Base-by-base conservation (phyloP, 1,284 basidiomycete species). In the Tranzscheliella williamsii region DNA sequence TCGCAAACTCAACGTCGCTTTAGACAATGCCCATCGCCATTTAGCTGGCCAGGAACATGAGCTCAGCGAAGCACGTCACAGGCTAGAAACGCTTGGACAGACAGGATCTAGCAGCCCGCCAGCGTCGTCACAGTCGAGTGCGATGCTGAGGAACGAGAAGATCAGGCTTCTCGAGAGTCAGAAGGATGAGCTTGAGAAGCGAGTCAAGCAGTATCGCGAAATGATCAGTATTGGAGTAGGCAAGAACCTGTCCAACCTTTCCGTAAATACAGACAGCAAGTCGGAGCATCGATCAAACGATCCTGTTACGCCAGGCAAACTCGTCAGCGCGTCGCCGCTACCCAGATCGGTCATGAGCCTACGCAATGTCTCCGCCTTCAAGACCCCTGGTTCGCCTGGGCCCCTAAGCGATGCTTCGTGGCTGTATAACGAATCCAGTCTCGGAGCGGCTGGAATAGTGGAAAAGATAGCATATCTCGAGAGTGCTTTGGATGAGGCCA, bases 381-480 rank as follows among this genome's bases (percentile, higher is more conserved):
- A 49, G 44, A 64, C 61, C 15, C 61, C 61, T 24, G 39, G 61
- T 15, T 64, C 61, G 3, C 61, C 61, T 1, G 61, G 50, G 18
- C 47, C 50, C 21, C 53, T 64, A 33, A 64, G 61, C 36, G 54
- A 62, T 17, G 57, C 60, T 9, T 67, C 63, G 4, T 67, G 63
- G 63, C 50, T 67, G 2, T 54, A 65, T 55, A 61, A 61, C 35
- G 60, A 72, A 16, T 67, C 69, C 18, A 69, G 63, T n/a, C 47
- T 71, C 12, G 67, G 62, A 6, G 61, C 60, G 12, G 47, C 42
- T 11, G 47, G 42, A 3, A 60, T 67, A 8, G 46, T 57, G 6
- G 55, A 64, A 33, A 46, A 50, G 15, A 58, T 67, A 23, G 38
- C 54, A 0, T 52, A 62, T 38, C 58, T 71, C 17, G 48, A 67